Conservation (phyloP, 129 eudicot genomes). For the Daucus carota region DNA sequence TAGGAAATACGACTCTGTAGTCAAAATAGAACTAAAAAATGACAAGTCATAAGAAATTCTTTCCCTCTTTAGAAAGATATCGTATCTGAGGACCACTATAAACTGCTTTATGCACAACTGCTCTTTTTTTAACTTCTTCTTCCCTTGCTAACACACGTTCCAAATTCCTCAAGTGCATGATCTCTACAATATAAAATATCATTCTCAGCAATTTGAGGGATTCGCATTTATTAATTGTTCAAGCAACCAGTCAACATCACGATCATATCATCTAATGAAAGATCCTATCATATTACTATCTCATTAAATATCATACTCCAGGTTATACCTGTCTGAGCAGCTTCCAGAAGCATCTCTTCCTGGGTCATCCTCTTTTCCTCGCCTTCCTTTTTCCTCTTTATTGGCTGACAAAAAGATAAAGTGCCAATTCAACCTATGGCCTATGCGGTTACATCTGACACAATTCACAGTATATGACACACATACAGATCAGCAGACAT, state of each 20-base stretch:
- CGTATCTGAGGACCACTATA: slow-evolving; percentile 91
- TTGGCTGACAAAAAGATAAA: slow-evolving; percentile 45
- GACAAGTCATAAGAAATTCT: slow-evolving; percentile 19
- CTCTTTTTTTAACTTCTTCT: slow-evolving; percentile 98
- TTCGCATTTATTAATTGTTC: neutral
- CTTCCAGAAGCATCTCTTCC: slow-evolving; percentile 99
- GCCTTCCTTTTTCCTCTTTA: slow-evolving; percentile 91
- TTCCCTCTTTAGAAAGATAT: slow-evolving; percentile 79
- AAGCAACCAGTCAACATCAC: neutral
- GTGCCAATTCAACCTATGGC: neutral
- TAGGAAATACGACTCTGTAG: neutral
- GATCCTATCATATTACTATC: slow-evolving; percentile 5
- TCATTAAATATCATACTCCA: slow-evolving; percentile 10
- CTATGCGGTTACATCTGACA: neutral
- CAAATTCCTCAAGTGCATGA: slow-evolving; percentile 86
- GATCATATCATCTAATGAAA: neutral
- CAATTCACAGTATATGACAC: neutral
- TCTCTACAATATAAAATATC: slow-evolving; percentile 38
- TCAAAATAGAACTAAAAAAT: neutral
- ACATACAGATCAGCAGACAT: neutral
- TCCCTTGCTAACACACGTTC: slow-evolving; percentile 92
- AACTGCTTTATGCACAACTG: slow-evolving; percentile 83
- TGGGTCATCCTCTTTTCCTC: slow-evolving; percentile 97
- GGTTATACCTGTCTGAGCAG: slow-evolving; percentile 90
- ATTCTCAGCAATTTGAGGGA: neutral